These are phyloP conservation scores for Graphiopsis chlorocephala DNA, from an alignment of 2,329 filamentous ascomycete genomes.

Conservation along the genomic window DNA sequence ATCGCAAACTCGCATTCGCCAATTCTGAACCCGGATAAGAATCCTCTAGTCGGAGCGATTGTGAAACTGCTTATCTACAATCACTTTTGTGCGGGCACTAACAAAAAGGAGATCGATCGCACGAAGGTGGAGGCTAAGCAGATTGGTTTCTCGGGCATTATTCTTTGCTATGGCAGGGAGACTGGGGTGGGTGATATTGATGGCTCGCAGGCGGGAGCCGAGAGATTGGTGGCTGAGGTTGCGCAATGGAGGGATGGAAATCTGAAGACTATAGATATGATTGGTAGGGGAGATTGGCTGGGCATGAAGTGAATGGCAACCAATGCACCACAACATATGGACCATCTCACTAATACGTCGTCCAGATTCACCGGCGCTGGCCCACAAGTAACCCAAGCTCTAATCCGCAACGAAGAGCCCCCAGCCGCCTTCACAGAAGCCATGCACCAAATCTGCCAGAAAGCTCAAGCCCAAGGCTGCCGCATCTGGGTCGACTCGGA, in stretches of 20 bases:
- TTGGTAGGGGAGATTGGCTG: conserved; percentile 51
- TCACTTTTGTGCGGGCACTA: conserved; percentile 57
- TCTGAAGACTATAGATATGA: conserved; percentile 52
- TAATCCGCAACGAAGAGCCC: conserved; percentile 40
- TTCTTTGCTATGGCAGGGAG: conserved; percentile 55
- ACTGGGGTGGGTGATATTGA: conserved; percentile 41
- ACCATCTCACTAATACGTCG: background rate
- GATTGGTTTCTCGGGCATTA: conserved; percentile 53
- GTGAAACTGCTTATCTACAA: conserved; percentile 52
- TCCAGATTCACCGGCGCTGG: conserved; percentile 50
- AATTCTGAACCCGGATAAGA: conserved; percentile 49
- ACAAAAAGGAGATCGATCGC: conserved; percentile 45
- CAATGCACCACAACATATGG: background rate
- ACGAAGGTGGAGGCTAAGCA: conserved; percentile 47
- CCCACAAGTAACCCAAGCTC: conserved; percentile 39
- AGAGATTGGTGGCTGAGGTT: conserved; percentile 29
- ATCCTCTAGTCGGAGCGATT: conserved; percentile 45
- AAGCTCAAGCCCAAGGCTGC: conserved; percentile 42
- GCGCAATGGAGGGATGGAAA: conserved; percentile 54
- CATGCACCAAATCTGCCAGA: conserved; percentile 44
- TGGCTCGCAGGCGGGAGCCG: conserved; percentile 46
- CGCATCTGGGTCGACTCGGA: conserved; percentile 55
- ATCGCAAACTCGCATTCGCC: conserved; percentile 44
- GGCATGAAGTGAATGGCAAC: conserved; percentile 47
- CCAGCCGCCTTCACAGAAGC: conserved; percentile 42